Conservation (phyloP, 2,329 filamentous ascomycete genomes). For the Anisogramma anomala region DNA sequence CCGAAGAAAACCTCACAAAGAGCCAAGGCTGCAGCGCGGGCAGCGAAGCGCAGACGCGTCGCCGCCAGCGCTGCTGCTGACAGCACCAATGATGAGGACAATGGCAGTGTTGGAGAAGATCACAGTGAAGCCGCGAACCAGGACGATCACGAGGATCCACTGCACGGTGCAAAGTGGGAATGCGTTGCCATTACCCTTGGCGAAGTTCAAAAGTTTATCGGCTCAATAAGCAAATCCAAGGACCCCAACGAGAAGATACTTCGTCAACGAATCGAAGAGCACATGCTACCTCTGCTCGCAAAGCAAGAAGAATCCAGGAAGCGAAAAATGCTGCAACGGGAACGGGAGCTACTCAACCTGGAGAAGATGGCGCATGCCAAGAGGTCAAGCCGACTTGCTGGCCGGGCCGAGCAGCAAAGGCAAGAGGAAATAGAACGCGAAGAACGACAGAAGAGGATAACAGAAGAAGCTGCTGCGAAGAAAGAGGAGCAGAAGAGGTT, state of each 20-base stretch:
- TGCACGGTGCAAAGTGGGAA: conserved; percentile 78
- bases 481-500: conserved; percentile 53
- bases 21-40: conserved; percentile 49
- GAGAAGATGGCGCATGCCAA: conserved; percentile 90
- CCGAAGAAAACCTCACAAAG: conserved; percentile 54
- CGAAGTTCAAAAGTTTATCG: conserved; percentile 64
- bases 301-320: conserved; percentile 66
- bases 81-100: conserved; percentile 24
- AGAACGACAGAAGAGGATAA: conserved; percentile 53
- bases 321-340: conserved; percentile 52
- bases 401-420: conserved; percentile 66
- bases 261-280: conserved; percentile 57
- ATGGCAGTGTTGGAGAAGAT: conserved; percentile 25
- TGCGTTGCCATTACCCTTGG: conserved; percentile 73
- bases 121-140: conserved; percentile 8
- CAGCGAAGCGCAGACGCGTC: conserved; percentile 60
- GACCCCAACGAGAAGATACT: conserved; percentile 79
- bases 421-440: conserved; percentile 60
- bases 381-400: conserved; percentile 78
- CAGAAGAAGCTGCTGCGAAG: conserved; percentile 52
- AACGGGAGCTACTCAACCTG: conserved; percentile 69
- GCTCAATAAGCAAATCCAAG: conserved; percentile 59
- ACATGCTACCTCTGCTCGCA: conserved; percentile 76
- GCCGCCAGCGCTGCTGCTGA: conserved; percentile 27
- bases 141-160: conserved; percentile 36